These are phyloP conservation scores for Termitomyces titanicus DNA, from an alignment of 768 basidiomycete genomes.

Conservation along the genomic window DNA sequence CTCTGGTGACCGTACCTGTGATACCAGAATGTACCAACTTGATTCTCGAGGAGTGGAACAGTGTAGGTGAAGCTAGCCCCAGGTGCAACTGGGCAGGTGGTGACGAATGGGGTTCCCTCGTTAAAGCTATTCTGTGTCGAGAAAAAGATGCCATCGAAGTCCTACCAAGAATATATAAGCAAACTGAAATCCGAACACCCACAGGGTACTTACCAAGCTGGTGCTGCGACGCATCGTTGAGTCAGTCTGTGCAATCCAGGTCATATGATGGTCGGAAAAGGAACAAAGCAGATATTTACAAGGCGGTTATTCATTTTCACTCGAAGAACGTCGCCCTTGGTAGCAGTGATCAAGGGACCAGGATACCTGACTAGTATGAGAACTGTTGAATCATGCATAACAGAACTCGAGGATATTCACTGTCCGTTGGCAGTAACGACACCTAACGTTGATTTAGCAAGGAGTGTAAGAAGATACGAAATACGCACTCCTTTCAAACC, in stretches of 20 bases:
- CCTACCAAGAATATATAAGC: background rate
- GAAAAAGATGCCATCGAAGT: constrained; percentile 23
- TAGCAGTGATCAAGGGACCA: constrained; percentile 11
- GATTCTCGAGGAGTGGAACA: constrained; percentile 21
- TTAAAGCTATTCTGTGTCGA: constrained; percentile 19
- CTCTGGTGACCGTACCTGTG: constrained; percentile 14
- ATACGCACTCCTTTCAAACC: constrained; percentile 18
- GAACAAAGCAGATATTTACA: background rate
- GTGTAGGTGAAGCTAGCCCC: constrained; percentile 24
- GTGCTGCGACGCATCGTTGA: constrained; percentile 21
- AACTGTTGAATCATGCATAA: background rate
- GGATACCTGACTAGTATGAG: constrained; percentile 5
- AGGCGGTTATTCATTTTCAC: constrained; percentile 15
- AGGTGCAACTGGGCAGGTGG: constrained; percentile 28
- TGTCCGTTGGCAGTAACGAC: constrained; percentile 10
- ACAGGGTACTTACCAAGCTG: constrained; percentile 4
- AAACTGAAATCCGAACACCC: background rate
- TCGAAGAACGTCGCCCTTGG: constrained; percentile 13
- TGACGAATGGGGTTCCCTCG: constrained; percentile 21
- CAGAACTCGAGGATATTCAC: background rate
- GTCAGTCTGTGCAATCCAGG: constrained; percentile 11
- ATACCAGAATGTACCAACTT: constrained; percentile 32
- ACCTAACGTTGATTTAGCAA: background rate
- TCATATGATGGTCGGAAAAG: background rate
- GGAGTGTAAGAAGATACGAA: background rate